Percentiles rank a stretch among this genome's conserved stretches.
Evolutionary conservation across 345 rosid genomes (phyloP).

Genomic region (Salix viminalis): DNA sequence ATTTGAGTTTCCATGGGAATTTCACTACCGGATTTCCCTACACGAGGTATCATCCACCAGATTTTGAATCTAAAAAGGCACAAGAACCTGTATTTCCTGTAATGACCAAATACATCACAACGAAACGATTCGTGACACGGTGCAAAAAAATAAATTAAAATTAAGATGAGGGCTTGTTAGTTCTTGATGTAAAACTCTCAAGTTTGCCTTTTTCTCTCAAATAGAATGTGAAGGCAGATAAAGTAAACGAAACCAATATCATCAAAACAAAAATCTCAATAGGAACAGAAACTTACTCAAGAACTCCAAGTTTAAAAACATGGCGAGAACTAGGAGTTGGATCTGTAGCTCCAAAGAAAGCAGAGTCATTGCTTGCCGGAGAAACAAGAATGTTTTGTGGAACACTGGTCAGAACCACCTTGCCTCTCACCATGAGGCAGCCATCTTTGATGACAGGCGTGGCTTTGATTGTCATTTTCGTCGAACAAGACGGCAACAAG

Average conservation of each 20-base stretch:
- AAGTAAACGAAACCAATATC: background rate
- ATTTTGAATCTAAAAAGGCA: slow-evolving; percentile 49
- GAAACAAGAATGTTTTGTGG: slow-evolving; percentile 38
- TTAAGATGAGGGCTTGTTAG: too few species aligned
- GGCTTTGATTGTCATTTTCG: slow-evolving; percentile 36
- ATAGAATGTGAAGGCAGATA: background rate
- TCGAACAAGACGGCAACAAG: background rate
- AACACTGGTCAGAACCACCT: slow-evolving; percentile 29
- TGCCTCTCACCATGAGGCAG: slow-evolving; percentile 41
- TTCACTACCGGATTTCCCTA: slow-evolving; percentile 44
- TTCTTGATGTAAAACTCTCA: too few species aligned
- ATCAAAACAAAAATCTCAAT: background rate
- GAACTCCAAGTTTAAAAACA: slow-evolving; percentile 59
- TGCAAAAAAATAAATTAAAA: background rate
- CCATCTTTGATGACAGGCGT: slow-evolving; percentile 32
- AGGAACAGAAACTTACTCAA: slow-evolving; percentile 32
- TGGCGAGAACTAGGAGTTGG: slow-evolving; percentile 41
- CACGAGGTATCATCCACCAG: slow-evolving; percentile 73
- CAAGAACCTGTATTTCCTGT: slow-evolving; percentile 48
- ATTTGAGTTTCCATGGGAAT: slow-evolving; percentile 58
- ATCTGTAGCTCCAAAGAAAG: slow-evolving; percentile 48
- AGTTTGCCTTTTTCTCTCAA: background rate
- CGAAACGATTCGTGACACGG: background rate
- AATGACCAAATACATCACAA: background rate
- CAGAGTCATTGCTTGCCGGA: slow-evolving; percentile 33